phyloP scores from a whole-genome alignment of 2,329 filamentous ascomycete genomes.

The Diaporthe capsici region DNA sequence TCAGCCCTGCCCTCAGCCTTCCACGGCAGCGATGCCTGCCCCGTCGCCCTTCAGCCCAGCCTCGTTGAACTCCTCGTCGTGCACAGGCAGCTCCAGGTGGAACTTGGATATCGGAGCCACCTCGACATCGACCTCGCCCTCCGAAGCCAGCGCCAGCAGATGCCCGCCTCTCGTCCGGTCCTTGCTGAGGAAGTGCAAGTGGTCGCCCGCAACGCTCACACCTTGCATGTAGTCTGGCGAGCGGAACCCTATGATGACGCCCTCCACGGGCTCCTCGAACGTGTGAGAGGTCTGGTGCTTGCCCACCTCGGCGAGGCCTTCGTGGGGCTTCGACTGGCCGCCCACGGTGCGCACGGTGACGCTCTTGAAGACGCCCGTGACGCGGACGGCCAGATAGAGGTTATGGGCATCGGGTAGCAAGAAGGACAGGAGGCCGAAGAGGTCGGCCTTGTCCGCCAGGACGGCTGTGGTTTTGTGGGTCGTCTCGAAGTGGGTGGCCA shows the following conservation, averaged over 20 bases:
- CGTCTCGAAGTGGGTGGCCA: conserved; percentile 51
- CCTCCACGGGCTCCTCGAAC: conserved; percentile 46
- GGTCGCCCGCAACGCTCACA: conserved; percentile 52
- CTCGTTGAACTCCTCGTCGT: conserved; percentile 52
- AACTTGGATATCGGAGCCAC: conserved; percentile 49
- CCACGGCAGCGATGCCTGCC: conserved; percentile 49
- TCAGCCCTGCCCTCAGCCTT: conserved; percentile 45
- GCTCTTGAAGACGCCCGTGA: conserved; percentile 49
- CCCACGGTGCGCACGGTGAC: conserved; percentile 51
- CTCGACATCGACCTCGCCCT: conserved; percentile 49
- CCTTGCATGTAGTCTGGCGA: conserved; percentile 51
- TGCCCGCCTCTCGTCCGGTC: conserved; percentile 51
- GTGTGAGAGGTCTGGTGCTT: conserved; percentile 48
- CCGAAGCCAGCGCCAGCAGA: conserved; percentile 49
- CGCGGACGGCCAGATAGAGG: conserved; percentile 50
- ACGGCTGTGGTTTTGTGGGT: conserved; percentile 41
- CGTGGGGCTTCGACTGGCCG: conserved; percentile 48
- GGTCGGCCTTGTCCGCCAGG: conserved; percentile 49
- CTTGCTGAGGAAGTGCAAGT: conserved; percentile 53
- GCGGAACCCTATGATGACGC: conserved; percentile 52
- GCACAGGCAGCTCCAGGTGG: conserved; percentile 50
- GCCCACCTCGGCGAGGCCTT: conserved; percentile 50
- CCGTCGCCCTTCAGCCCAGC: conserved; percentile 48
- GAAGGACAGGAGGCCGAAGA: conserved; percentile 45
- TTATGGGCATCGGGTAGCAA: conserved; percentile 48